Percentiles rank a stretch among this genome's conserved stretches.
Conservation (phyloP, 176 grass and related monocot genomes). For the Phoenix roebelenii region DNA sequence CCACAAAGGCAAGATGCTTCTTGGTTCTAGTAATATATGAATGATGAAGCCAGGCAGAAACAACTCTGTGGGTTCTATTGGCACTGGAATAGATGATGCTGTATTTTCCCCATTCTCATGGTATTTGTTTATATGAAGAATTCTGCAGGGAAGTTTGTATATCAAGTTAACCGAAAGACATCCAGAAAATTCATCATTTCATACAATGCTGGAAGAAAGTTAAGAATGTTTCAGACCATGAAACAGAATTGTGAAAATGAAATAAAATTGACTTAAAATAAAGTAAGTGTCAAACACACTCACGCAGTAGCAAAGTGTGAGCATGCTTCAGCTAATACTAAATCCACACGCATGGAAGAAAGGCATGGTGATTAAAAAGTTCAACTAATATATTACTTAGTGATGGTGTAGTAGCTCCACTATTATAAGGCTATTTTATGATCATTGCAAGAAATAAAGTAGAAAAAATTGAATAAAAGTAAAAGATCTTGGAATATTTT, state of each 20-base stretch:
- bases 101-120: not conserved
- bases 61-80: constrained; percentile 59
- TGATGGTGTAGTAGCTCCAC: too few relatives aligned
- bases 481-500: too few relatives aligned
- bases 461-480: too few relatives aligned
- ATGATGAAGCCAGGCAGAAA: constrained; percentile 74
- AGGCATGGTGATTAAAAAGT: too few relatives aligned
- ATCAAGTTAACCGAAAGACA: constrained; percentile 28
- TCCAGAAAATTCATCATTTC: constrained; percentile 75
- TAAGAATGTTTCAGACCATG: constrained; percentile 6
- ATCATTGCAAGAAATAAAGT: too few relatives aligned
- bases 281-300: constrained; percentile 13
- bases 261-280: not conserved
- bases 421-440: too few relatives aligned
- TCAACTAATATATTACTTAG: too few relatives aligned
- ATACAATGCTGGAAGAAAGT: constrained; percentile 58
- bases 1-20: constrained; percentile 71
- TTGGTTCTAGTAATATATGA: constrained; percentile 67
- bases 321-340: constrained; percentile 76
- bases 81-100: constrained; percentile 40
- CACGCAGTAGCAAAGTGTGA: constrained; percentile 78
- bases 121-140: constrained; percentile 56
- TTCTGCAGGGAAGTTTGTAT: constrained; percentile 67
- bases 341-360: constrained; percentile 34
- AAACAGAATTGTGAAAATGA: not conserved